These are phyloP conservation scores for Sporisorium graminicola DNA, from an alignment of 1,284 basidiomycete genomes.

Conservation along the genomic window DNA sequence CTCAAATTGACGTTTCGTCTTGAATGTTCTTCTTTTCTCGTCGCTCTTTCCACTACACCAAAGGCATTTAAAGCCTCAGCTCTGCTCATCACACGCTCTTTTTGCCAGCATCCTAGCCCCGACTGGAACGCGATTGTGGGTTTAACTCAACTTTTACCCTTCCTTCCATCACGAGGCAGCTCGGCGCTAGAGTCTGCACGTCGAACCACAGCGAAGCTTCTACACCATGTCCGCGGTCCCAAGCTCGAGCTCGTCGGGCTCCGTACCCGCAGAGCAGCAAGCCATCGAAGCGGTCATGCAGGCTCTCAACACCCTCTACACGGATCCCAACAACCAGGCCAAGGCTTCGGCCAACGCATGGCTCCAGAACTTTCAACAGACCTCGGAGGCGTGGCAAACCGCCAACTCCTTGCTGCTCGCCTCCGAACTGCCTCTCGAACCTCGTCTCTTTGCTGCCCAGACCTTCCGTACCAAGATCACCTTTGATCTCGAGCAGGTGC, in stretches of 20 bases:
- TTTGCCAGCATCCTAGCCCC: too few species aligned
- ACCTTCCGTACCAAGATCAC: constrained; percentile 95
- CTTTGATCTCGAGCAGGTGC: constrained; percentile 93
- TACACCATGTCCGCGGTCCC: constrained; percentile 28
- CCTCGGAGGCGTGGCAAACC: constrained; percentile 93
- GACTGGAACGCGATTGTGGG: too few species aligned
- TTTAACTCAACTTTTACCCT: background rate
- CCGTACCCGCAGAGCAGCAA: constrained; percentile 31
- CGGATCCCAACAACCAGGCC: constrained; percentile 81
- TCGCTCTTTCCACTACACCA: background rate
- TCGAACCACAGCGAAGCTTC: background rate
- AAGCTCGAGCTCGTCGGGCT: constrained; percentile 24
- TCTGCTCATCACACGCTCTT: background rate
- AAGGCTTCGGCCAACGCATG: constrained; percentile 76
- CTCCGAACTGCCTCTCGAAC: constrained; percentile 81
- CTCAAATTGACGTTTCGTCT: constrained; percentile 2
- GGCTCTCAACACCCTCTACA: constrained; percentile 73
- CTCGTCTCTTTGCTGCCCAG: constrained; percentile 94
- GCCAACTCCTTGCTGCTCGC: constrained; percentile 90
- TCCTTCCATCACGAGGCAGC: background rate
- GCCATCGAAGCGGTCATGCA: constrained; percentile 69
- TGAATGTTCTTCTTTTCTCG: background rate
- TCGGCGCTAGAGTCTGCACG: background rate
- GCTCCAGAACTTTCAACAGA: constrained; percentile 71
- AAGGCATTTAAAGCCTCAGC: too few species aligned